Percentiles rank a stretch among this genome's conserved stretches.
These are phyloP conservation scores for Avena insularis DNA, from an alignment of 176 grass and related monocot species.

Conservation along the genomic window DNA sequence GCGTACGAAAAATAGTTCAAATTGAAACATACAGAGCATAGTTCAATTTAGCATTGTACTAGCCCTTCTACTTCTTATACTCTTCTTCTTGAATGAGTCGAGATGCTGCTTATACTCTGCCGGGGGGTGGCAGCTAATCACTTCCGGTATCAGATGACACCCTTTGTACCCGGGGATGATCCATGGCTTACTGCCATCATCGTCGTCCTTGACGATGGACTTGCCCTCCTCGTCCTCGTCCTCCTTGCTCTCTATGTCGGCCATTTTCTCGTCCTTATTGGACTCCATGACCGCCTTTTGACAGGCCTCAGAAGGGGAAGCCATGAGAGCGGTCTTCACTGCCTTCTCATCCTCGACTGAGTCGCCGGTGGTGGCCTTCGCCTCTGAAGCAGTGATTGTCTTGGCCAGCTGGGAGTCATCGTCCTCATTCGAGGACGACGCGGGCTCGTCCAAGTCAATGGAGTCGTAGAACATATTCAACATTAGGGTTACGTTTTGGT, in stretches of 20 bases:
- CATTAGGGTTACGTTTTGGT: background rate
- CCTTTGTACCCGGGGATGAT: background rate
- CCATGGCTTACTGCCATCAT: background rate
- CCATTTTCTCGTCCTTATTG: background rate
- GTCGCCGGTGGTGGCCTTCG: background rate
- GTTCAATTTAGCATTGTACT: background rate
- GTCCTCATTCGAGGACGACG: background rate
- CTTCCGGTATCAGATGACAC: background rate
- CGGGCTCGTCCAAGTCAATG: background rate
- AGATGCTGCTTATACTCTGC: background rate
- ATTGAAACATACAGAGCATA: background rate
- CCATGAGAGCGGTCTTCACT: background rate
- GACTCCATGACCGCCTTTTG: background rate
- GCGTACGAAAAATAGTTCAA: background rate
- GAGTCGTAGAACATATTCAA: background rate
- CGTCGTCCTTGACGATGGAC: background rate
- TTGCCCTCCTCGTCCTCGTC: background rate
- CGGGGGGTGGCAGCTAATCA: background rate
- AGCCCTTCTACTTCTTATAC: background rate
- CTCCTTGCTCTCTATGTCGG: background rate
- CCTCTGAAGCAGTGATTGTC: background rate
- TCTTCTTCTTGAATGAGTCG: background rate
- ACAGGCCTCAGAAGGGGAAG: background rate
- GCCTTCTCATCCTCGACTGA: background rate
- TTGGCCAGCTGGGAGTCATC: constrained; percentile 1